Evolutionary conservation across 1,284 basidiomycete genomes (phyloP).

Genomic region (Sparassis latifolia): DNA sequence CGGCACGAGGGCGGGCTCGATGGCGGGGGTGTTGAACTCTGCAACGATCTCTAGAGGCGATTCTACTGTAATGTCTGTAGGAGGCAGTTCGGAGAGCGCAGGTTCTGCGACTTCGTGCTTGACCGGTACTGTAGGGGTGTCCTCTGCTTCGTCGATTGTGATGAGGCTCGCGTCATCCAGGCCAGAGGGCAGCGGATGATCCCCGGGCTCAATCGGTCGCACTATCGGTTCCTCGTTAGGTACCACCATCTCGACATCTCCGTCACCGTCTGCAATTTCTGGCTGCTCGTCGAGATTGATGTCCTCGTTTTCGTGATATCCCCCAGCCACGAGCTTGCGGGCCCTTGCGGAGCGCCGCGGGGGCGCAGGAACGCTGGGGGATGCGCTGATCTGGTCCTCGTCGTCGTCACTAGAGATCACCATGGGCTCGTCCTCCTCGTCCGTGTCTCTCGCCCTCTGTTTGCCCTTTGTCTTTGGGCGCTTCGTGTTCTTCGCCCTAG

Average conservation of each 20-base stretch:
- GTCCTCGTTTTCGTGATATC: constrained; percentile 20
- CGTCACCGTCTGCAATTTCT: neutral
- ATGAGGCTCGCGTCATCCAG: constrained; percentile 9
- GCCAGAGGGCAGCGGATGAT: neutral
- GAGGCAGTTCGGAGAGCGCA: constrained; percentile 2
- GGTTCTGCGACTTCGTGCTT: constrained; percentile 19
- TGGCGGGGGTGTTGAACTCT: neutral
- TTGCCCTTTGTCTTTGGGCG: constrained; percentile 41
- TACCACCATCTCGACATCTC: constrained; percentile 8
- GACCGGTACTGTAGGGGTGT: constrained; percentile 2
- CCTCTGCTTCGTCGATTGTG: constrained; percentile 11
- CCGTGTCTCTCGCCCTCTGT: constrained; percentile 20
- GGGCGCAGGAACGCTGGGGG: neutral
- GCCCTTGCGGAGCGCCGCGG: constrained; percentile 19
- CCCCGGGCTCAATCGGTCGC: neutral
- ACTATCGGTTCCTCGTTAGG: neutral
- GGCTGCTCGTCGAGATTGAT: constrained; percentile 1
- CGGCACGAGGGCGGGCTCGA: constrained; percentile 19
- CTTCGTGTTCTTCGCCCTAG: constrained; percentile 27
- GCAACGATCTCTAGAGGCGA: neutral
- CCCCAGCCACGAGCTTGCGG: constrained; percentile 13
- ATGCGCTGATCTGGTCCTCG: constrained; percentile 1
- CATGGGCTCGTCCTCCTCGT: constrained; percentile 19
- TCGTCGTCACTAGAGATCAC: constrained; percentile 22
- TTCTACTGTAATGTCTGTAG: neutral